phyloP scores from a whole-genome alignment of 2,329 filamentous ascomycete genomes.

The Teratosphaeria epicoccoides region DNA sequence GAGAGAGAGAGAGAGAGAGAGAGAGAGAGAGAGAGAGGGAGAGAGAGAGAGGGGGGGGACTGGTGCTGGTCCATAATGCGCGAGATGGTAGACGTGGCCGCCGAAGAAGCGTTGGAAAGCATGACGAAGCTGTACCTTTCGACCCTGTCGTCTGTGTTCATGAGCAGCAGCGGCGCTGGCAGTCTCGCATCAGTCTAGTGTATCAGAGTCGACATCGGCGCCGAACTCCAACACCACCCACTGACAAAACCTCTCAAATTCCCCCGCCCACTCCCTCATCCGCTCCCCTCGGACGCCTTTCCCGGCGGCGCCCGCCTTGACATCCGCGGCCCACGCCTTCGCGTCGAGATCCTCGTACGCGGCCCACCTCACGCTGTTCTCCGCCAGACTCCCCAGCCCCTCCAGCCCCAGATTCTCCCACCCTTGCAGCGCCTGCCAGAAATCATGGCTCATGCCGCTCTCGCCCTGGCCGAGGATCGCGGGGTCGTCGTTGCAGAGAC shows the following conservation, averaged over 20 bases:
- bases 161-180: too few species aligned
- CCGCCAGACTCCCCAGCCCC: conserved; percentile 73
- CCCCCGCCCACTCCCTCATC: conserved; percentile 65
- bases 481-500: conserved; percentile 83
- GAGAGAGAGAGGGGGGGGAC: too few species aligned
- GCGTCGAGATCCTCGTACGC: conserved; percentile 70
- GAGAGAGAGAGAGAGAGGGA: too few species aligned
- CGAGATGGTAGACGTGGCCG: too few species aligned
- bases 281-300: conserved; percentile 58
- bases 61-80: too few species aligned
- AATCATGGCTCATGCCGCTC: conserved; percentile 79
- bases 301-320: conserved; percentile 65
- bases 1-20: too few species aligned
- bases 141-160: too few species aligned
- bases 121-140: too few species aligned
- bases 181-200: conserved; percentile 17
- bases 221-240: conserved; percentile 72
- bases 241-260: conserved; percentile 83
- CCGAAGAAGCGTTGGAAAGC: too few species aligned
- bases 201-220: conserved; percentile 18
- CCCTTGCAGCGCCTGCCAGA: conserved; percentile 85
- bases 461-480: conserved; percentile 76
- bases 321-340: conserved; percentile 59
- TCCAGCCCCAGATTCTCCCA: conserved; percentile 86
- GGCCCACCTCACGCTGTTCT: conserved; percentile 87